Evolutionary conservation across 768 basidiomycete genomes (phyloP), one percentile per base, ranked within the genome.

Genomic region (Paxillus ammoniavirescens): DNA sequence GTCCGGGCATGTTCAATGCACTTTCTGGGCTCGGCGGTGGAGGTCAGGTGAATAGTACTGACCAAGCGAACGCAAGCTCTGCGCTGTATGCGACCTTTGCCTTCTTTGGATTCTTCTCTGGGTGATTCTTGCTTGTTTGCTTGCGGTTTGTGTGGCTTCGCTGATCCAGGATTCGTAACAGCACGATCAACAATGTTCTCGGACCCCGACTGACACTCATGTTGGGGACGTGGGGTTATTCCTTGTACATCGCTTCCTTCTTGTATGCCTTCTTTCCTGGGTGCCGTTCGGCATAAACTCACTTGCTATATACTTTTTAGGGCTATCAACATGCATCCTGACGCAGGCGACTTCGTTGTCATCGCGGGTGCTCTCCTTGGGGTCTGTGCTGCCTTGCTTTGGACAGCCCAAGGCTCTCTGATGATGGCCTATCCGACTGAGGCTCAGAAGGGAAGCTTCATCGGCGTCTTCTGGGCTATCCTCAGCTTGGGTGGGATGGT

Each of bases 401-500:
- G 82, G 82, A 74, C 78, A 9, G 77, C 77, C 1, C 78, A 79
- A 57, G 81, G 81, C 10, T 52, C 70, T 2, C 68, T 82, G 56
- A 82, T 82, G 81, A 76, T 82, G 78, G 69, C 75, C 7, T 80
- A 82, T 54, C 81, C 82, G 4, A 72, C 78, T 2, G 82, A 82
- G 57, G 78, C 80, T 49, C 77, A 82, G 60, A 82, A 82, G 60
- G 82, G 82, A 13, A 69, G 68, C 54, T 73, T 73, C 15, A 81
- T 82, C 54, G 72, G 72, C 31, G 56, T 82, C 46, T 82, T 82
- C 67, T 82, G 82, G 82, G 73, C 80, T 38, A 87, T 92, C 57
- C 91, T 93, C 74, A 91, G 91, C 60, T 55, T 91, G 30, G 89
- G 89, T 35, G 84, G 84, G 43, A 87, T 93, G 42, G 83, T 93